Percentiles rank a stretch among this genome's conserved stretches.
phyloP scores from a whole-genome alignment of 345 rosid genomes.

The Moricandia moricandioides region DNA sequence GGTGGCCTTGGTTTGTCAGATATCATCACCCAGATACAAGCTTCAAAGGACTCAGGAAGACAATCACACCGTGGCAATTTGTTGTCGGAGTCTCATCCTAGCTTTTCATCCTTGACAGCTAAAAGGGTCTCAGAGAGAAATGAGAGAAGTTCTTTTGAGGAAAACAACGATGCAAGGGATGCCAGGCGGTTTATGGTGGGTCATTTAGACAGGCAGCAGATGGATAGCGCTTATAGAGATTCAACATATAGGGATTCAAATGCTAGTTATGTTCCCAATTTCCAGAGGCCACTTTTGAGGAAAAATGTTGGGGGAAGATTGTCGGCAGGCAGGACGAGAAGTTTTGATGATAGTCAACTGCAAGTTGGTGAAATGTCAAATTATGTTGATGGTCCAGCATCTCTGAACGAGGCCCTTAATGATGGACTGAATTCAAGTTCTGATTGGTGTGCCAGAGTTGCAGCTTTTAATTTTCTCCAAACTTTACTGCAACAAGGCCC shows the following conservation, averaged over 20 bases:
- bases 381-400: conserved; percentile 78
- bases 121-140: conserved; percentile 72
- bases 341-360: conserved; percentile 91
- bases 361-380: conserved; percentile 75
- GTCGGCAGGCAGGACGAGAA: conserved; percentile 84
- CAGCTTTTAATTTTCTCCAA: conserved; percentile 82
- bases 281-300: conserved; percentile 92
- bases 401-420: conserved; percentile 78
- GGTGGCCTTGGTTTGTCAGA: conserved; percentile 88
- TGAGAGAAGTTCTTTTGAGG: conserved; percentile 72
- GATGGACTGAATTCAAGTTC: conserved; percentile 91
- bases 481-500: conserved; percentile 92
- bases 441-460: conserved; percentile 97
- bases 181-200: conserved; percentile 54
- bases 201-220: conserved; percentile 69
- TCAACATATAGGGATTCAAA: conserved; percentile 66
- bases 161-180: conserved; percentile 65
- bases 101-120: conserved; percentile 59
- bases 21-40: conserved; percentile 86
- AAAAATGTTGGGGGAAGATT: conserved; percentile 75
- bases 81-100: conserved; percentile 61
- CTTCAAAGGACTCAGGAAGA: conserved; percentile 87
- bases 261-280: conserved; percentile 75
- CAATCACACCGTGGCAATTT: conserved; percentile 52
- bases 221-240: conserved; percentile 62